These are phyloP conservation scores for Collybiopsis luxurians DNA, from an alignment of 768 basidiomycete genomes.

Conservation along the genomic window DNA sequence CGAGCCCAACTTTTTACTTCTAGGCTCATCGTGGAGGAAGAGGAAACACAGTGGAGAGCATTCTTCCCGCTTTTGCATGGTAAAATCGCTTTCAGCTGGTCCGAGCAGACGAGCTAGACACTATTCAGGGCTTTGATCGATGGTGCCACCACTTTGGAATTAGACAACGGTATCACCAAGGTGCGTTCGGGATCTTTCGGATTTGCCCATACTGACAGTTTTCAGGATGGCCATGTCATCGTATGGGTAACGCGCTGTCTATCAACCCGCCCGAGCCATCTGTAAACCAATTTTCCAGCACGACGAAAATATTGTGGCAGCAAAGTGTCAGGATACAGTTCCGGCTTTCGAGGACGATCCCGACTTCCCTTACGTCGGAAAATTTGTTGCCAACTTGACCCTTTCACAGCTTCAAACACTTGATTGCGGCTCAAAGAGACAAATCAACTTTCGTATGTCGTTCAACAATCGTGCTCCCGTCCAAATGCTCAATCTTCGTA, in stretches of 20 bases:
- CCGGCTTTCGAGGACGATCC: conserved; percentile 58
- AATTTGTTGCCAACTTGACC: conserved; percentile 73
- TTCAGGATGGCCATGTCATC: conserved; percentile 72
- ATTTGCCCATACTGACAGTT: not conserved
- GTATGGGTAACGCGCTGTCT: conserved; percentile 40
- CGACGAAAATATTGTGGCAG: conserved; percentile 59
- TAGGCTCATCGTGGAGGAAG: conserved; percentile 78
- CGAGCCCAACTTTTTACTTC: not conserved
- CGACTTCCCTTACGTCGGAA: conserved; percentile 73
- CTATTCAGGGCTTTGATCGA: conserved; percentile 64
- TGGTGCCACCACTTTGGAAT: conserved; percentile 73
- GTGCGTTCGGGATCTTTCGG: conserved; percentile 26
- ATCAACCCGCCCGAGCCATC: not conserved
- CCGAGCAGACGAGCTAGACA: conserved; percentile 6
- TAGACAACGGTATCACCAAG: conserved; percentile 77
- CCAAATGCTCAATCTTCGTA: conserved; percentile 18
- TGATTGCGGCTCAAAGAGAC: conserved; percentile 74
- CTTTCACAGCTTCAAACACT: conserved; percentile 76
- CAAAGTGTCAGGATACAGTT: conserved; percentile 68
- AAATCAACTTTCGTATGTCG: conserved; percentile 53
- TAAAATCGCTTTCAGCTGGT: conserved; percentile 25
- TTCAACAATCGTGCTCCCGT: not conserved
- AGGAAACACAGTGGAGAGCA: conserved; percentile 73
- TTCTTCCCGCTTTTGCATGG: conserved; percentile 76
- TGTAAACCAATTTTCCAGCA: conserved; percentile 36